Percentiles rank a stretch among this genome's conserved stretches.
Conservation (phyloP, 371 early-diverging fungal genomes). For the Actinomortierella ambigua region DNA sequence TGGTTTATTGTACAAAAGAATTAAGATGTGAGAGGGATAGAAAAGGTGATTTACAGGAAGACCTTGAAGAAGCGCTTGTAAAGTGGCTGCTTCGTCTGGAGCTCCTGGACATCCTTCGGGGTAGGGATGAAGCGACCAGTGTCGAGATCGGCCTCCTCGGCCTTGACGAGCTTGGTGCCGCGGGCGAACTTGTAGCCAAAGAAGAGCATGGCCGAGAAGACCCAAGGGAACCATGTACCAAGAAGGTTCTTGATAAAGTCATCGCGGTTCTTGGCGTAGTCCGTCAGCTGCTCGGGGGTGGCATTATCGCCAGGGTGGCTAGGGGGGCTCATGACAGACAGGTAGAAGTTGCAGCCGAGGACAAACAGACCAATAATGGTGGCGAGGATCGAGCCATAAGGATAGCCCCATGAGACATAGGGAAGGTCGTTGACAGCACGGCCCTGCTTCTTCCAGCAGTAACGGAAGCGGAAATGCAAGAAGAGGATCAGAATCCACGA, state of each 20-base stretch:
- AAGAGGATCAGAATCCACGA: constrained; percentile 80
- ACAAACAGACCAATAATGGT: constrained; percentile 58
- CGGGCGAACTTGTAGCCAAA: constrained; percentile 56
- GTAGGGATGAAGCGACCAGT: constrained; percentile 45
- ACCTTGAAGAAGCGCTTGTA: constrained; percentile 24
- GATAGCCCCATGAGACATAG: constrained; percentile 73
- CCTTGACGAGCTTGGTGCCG: constrained; percentile 54
- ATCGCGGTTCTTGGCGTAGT: constrained; percentile 6
- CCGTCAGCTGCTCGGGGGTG: constrained; percentile 1
- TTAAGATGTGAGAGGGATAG: neutral
- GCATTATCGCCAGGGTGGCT: constrained; percentile 20
- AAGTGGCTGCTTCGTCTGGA: constrained; percentile 11
- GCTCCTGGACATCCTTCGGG: constrained; percentile 11
- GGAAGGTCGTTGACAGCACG: constrained; percentile 66
- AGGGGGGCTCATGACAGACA: constrained; percentile 20
- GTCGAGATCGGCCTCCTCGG: constrained; percentile 60
- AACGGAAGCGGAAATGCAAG: constrained; percentile 82
- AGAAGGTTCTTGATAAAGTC: constrained; percentile 22
- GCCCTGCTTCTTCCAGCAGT: constrained; percentile 74
- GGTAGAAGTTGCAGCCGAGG: constrained; percentile 55
- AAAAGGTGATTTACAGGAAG: constrained; percentile 14
- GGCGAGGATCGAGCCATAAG: constrained; percentile 69
- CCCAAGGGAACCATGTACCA: constrained; percentile 40
- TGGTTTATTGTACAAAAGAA: neutral
- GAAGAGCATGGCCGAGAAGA: constrained; percentile 37